phyloP scores from a whole-genome alignment of 169 alveolate genomes.

The Plasmodium vivax region DNA sequence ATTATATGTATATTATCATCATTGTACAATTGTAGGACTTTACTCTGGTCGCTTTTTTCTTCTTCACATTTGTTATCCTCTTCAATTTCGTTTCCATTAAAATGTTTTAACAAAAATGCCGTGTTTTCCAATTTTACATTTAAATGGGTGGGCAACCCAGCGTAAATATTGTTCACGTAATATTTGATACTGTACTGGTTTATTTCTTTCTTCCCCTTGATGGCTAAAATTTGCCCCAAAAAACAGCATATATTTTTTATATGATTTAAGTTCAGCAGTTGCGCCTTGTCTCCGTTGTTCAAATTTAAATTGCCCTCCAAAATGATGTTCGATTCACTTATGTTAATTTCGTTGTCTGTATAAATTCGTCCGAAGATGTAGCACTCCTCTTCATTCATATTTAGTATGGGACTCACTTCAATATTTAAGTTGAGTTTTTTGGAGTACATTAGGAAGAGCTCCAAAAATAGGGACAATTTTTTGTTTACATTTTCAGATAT shows the following conservation, averaged over 20 bases:
- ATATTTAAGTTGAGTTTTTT: conserved; percentile 63
- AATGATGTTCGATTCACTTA: conserved; percentile 74
- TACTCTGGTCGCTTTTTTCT: background rate
- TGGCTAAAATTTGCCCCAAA: conserved; percentile 73
- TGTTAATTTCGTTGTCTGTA: conserved; percentile 64
- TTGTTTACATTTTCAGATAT: conserved; percentile 58
- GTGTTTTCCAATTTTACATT: conserved; percentile 32
- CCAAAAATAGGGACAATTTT: conserved; percentile 61
- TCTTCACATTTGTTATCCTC: conserved; percentile 46
- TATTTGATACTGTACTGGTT: conserved; percentile 72
- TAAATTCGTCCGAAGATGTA: conserved; percentile 65
- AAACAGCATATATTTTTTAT: conserved; percentile 67
- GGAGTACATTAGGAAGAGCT: conserved; percentile 45
- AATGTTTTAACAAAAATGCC: conserved; percentile 61
- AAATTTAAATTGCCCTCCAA: conserved; percentile 52
- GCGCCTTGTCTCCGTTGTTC: conserved; percentile 73
- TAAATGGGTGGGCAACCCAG: conserved; percentile 73
- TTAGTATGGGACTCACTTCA: conserved; percentile 61
- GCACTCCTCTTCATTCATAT: conserved; percentile 65
- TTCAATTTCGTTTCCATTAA: conserved; percentile 66
- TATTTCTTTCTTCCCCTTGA: conserved; percentile 74
- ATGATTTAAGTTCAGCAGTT: conserved; percentile 49
- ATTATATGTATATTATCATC: conserved; percentile 73
- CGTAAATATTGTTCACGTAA: conserved; percentile 56
- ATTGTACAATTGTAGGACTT: conserved; percentile 54